Conservation (phyloP, 129 eudicot species). For the Flaveria linearis region DNA sequence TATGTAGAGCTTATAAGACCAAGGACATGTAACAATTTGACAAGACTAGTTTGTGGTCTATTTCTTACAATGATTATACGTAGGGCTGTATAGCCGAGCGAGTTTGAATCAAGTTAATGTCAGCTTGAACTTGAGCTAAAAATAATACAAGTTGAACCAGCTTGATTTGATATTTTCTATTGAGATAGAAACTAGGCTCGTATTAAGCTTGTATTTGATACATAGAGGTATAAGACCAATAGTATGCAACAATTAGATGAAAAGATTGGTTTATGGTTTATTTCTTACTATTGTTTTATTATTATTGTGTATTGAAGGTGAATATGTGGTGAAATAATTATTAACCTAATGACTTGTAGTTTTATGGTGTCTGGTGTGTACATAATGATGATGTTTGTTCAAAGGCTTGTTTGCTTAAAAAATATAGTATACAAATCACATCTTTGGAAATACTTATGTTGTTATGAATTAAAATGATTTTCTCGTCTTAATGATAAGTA, state of each 20-base stretch:
- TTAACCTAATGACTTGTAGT: too few species aligned
- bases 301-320: too few species aligned
- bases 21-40: neutral
- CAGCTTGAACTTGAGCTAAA: neutral
- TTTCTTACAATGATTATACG: neutral
- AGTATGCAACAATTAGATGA: neutral
- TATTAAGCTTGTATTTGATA: neutral
- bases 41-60: neutral
- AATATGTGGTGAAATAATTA: too few species aligned
- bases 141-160: neutral
- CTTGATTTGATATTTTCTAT: neutral
- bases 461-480: too few species aligned
- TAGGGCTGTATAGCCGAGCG: neutral
- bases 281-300: neutral
- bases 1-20: neutral
- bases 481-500: too few species aligned
- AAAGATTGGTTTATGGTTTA: neutral
- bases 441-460: too few species aligned
- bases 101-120: neutral
- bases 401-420: too few species aligned
- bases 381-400: too few species aligned
- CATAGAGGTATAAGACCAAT: neutral
- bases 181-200: neutral
- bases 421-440: too few species aligned
- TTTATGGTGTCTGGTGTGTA: too few species aligned